Conservation (phyloP, 2,329 filamentous ascomycete genomes). For the Penicillium verrucosum region DNA sequence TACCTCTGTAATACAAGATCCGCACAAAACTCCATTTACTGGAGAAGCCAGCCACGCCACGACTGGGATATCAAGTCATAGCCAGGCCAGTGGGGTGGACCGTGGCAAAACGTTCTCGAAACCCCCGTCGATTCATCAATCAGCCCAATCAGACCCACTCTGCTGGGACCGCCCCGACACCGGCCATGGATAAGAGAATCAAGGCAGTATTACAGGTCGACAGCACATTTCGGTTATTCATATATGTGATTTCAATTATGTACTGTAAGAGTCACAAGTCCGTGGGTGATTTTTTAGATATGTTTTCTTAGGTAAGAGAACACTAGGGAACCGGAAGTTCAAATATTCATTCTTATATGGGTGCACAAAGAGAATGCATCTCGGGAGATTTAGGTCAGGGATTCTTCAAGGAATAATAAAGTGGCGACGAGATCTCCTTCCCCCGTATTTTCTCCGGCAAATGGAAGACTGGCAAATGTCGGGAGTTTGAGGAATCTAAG, state of each 20-base stretch:
- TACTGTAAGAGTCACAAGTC: constrained; percentile 4
- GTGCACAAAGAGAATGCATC: background rate
- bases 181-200: constrained; percentile 23
- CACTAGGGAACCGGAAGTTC: background rate
- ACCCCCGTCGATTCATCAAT: constrained; percentile 13
- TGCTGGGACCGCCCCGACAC: constrained; percentile 23
- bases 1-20: constrained; percentile 7
- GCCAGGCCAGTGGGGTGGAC: constrained; percentile 21
- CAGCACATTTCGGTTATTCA: constrained; percentile 7
- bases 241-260: constrained; percentile 7
- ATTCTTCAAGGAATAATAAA: constrained; percentile 14
- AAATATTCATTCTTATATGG: background rate
- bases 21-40: constrained; percentile 12
- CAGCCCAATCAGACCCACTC: background rate
- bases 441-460: constrained; percentile 25
- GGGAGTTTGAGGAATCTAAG: constrained; percentile 34
- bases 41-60: constrained; percentile 18
- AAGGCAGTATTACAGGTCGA: constrained; percentile 13
- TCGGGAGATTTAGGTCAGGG: constrained; percentile 13
- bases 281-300: background rate
- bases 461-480: constrained; percentile 24
- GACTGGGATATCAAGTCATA: constrained; percentile 14
- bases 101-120: constrained; percentile 37
- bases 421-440: constrained; percentile 22
- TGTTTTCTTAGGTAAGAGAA: background rate